Evolutionary conservation across 805 yeast genomes (phyloP), one percentile per base, ranked within the genome.

Genomic region (Wickerhamiella azymoides): DNA sequence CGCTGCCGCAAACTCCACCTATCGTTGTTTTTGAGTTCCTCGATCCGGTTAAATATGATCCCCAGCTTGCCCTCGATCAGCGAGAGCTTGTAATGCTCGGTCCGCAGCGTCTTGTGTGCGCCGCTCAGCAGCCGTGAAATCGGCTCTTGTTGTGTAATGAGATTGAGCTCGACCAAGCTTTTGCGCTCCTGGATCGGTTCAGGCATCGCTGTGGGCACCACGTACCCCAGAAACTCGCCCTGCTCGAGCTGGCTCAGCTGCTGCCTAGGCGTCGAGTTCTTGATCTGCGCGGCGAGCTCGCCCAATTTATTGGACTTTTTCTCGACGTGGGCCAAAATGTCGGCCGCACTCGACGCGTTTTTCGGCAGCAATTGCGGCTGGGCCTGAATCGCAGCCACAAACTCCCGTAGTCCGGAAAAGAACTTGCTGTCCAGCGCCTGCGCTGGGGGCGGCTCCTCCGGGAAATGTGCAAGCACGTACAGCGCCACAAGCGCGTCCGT

Each of bases 1-100:
- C 94, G 94, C 60, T 92, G 98, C 45, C 94, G 71, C 45, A 92
- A 66, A 18, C 94, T 80, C 97, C 98, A 92, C 55, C 83, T 78
- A 2, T 84, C 82, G 48, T 80, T 80, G 40, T 94, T 69, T 60
- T 85, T 84, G 51, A 92, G 69, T 60, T 89, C 97, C 57, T 89
- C 97, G 40, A 92, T 88, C 50, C 97, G 70, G 1, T 93, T 81
- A 55, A 85, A 82, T 16, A 85, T 77, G 10, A 86, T 96, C 0
- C 94, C 84, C 2, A 89, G 78, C 58, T 88, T 82, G 3, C 96
- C 95, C 58, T 92, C 98, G 11, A 84, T 73, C 28, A 88, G 66
- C 0, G 94, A 84, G 55, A 81, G 74, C 57, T 85, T 94, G 63
- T 76, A 92, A 47, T 83, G 76, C 43, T 84, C 89, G 0, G 97